A percentile compares a stretch with the other conserved stretches of the same genome.
These are phyloP conservation scores for Xerophyta viscosa DNA, from an alignment of 106 monocot genomes.

Conservation along the genomic window DNA sequence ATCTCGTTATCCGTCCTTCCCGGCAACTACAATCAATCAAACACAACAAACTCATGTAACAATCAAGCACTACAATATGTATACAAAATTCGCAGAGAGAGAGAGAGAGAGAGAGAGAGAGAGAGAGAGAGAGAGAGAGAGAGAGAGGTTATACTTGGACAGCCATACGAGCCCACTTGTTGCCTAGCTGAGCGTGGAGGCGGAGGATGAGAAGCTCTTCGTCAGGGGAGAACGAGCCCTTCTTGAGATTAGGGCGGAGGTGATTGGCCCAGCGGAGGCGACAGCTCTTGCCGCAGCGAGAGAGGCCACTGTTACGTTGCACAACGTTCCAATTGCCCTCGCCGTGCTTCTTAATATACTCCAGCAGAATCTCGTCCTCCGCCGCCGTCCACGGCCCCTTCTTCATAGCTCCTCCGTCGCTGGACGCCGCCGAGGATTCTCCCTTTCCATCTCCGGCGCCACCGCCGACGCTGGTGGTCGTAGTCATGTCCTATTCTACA, in stretches of 20 bases:
- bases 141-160: constrained; percentile 16
- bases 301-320: constrained; percentile 47
- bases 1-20: constrained; percentile 82
- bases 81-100: no score
- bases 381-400: constrained; percentile 26
- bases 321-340: constrained; percentile 73
- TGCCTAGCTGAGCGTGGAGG: constrained; percentile 60
- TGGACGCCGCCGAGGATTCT: no score
- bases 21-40: constrained; percentile 24
- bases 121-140: not conserved
- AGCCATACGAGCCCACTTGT: constrained; percentile 85
- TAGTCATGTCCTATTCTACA: no score
- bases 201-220: constrained; percentile 62
- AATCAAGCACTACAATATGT: no score
- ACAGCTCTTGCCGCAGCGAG: constrained; percentile 71
- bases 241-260: constrained; percentile 62
- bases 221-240: constrained; percentile 53
- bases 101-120: not conserved
- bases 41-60: not conserved
- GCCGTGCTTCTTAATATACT: constrained; percentile 44
- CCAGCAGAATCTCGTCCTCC: constrained; percentile 48
- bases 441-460: no score
- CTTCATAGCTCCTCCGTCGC: no score
- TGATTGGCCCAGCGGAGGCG: constrained; percentile 70
- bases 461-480: no score